Base-by-base conservation (phyloP, 352 stramenopile species). In the Phytophthora megakarya region DNA sequence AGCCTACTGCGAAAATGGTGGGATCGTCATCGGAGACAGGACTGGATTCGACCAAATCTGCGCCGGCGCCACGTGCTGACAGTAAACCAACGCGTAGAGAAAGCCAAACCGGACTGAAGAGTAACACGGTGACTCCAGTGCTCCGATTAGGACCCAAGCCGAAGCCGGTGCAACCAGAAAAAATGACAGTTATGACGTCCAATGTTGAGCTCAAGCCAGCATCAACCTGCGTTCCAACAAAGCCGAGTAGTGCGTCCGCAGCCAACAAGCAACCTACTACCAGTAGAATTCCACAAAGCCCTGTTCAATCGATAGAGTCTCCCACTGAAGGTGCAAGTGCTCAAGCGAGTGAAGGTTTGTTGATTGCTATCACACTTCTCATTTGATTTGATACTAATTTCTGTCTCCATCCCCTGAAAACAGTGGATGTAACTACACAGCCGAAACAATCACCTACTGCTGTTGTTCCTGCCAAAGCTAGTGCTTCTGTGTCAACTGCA, bases 1-100 rank as follows among this genome's bases (percentile, higher is more conserved):
- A 72, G 25, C 43, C 35, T 28, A 51, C 60, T 38, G 54, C 54
- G 13, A 77, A 74, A 49, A 30, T 55, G 16, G 26, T 68, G 10
- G 46, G 32, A 8, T 48, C 52, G 22, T 33, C 52, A 5, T n/a
- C 44, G 22, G 23, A 43, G 11, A 30, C n/a, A 52, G 18, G 15
- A n/a, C n/a, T 22, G 16, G 21, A 5, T 38, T 30, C 23, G 43
- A 6, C 28, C 15, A 21, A 10, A 23, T 6, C 30, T 25, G 9
- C 40, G 16, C 22, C 33, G 16, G 40, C 47, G 15, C 33, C 44
- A 22, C 55, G 9, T 38, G 56, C 52, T 23, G 45, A 61, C 23
- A 38, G 39, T 22, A 72, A 75, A 55, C 16, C 15, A 33, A 15
- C 9, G 7, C 65, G 44, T 46, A 18, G 11, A 32, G 26, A 1